These are phyloP conservation scores for Termitomyces sp. DNA, from an alignment of 768 basidiomycete species.

Conservation along the genomic window DNA sequence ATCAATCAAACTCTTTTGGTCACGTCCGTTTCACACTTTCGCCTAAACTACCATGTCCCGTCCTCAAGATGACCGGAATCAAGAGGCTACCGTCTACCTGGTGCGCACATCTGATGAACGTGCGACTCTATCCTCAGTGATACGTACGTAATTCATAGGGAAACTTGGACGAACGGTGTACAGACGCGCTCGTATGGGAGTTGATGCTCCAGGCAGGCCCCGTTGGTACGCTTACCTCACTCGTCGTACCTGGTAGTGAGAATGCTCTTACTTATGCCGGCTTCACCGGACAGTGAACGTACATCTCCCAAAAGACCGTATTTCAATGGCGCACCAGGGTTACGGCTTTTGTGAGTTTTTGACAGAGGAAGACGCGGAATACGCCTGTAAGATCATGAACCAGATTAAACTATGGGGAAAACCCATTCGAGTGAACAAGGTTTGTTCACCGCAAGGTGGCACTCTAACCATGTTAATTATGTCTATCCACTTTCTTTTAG, in stretches of 20 bases:
- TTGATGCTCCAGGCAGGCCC: constrained; percentile 99
- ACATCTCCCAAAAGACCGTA: constrained; percentile 96
- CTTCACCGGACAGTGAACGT: constrained; percentile 71
- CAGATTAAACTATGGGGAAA: constrained; percentile 99
- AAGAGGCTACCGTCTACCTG: constrained; percentile 87
- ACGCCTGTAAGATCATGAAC: constrained; percentile 99
- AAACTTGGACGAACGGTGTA: constrained; percentile 92
- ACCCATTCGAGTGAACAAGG: constrained; percentile 98
- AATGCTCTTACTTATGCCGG: not conserved
- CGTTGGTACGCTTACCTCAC: constrained; percentile 62
- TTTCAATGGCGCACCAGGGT: constrained; percentile 97
- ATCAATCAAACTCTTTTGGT: constrained; percentile 9
- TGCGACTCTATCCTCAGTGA: constrained; percentile 5
- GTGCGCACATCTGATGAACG: constrained; percentile 30
- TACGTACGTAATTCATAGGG: constrained; percentile 47
- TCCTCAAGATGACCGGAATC: constrained; percentile 85
- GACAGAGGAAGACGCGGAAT: constrained; percentile 98
- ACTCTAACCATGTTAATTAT: not conserved
- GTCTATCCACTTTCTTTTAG: constrained; percentile 33
- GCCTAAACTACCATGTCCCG: constrained; percentile 43
- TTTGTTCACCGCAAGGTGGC: constrained; percentile 29
- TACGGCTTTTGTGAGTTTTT: constrained; percentile 99
- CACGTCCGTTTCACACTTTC: not conserved
- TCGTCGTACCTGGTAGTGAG: not conserved
- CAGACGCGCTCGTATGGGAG: constrained; percentile 96